Evolutionary conservation across 768 basidiomycete species (phyloP).

Genomic region (Boletus subparvulus): DNA sequence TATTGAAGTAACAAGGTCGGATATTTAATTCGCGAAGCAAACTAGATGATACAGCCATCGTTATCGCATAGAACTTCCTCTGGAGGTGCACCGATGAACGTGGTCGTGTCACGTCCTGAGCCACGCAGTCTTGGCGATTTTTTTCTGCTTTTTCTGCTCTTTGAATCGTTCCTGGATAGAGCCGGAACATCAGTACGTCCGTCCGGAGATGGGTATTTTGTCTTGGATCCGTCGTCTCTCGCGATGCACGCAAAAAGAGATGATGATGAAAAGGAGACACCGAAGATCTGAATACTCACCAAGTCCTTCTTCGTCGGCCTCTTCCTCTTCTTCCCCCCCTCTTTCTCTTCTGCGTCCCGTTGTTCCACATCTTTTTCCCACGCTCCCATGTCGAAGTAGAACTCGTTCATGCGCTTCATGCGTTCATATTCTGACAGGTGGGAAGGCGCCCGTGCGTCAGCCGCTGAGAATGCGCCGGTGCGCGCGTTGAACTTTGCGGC

Average conservation of each 20-base stretch:
- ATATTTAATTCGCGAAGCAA: not conserved
- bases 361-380: slow-evolving; percentile 74
- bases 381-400: slow-evolving; percentile 80
- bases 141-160: slow-evolving; percentile 78
- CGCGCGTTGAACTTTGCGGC: slow-evolving; percentile 80
- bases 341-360: slow-evolving; percentile 45
- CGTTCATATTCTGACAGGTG: slow-evolving; percentile 82
- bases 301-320: slow-evolving; percentile 79
- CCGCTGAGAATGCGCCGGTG: slow-evolving; percentile 70
- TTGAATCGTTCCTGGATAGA: slow-evolving; percentile 71
- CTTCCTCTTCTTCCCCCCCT: slow-evolving; percentile 72
- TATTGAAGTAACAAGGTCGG: not conserved
- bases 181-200: slow-evolving; percentile 26
- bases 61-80: not conserved
- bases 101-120: slow-evolving; percentile 51
- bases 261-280: slow-evolving; percentile 14
- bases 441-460: slow-evolving; percentile 67
- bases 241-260: slow-evolving; percentile 20
- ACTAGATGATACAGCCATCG: slow-evolving; percentile 4
- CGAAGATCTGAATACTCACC: slow-evolving; percentile 44
- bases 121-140: slow-evolving; percentile 88
- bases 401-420: slow-evolving; percentile 77
- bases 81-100: not conserved
- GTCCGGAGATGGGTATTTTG: slow-evolving; percentile 15
- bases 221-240: slow-evolving; percentile 24